Conservation (phyloP, 768 basidiomycete species). For the Russula foetens region DNA sequence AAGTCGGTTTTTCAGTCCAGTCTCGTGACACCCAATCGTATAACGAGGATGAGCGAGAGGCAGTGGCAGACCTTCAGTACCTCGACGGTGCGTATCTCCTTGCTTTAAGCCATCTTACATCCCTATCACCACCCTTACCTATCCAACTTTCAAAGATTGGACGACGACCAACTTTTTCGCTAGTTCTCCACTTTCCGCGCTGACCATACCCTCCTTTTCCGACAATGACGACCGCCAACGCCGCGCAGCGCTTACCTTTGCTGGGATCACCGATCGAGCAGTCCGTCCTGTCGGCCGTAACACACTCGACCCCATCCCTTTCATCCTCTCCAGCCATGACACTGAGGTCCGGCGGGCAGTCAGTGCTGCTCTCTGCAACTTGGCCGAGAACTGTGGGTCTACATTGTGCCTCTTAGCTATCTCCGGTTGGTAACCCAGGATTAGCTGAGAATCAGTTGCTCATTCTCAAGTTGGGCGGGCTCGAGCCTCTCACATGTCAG, state of each 20-base stretch:
- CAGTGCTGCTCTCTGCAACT: constrained; percentile 92
- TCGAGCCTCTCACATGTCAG: constrained; percentile 96
- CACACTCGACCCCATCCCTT: constrained; percentile 96
- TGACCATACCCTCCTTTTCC: constrained; percentile 95
- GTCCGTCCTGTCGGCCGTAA: constrained; percentile 94
- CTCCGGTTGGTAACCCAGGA: constrained; percentile 3
- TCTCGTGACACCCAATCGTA: constrained; percentile 81
- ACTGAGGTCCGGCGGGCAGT: constrained; percentile 98
- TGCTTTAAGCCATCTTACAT: not conserved
- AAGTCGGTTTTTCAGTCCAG: constrained; percentile 45
- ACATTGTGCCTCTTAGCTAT: not conserved
- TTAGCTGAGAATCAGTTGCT: constrained; percentile 98
- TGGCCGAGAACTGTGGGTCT: constrained; percentile 92
- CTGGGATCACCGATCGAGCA: constrained; percentile 99
- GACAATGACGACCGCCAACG: constrained; percentile 99
- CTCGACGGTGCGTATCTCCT: constrained; percentile 73
- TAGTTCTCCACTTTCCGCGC: constrained; percentile 83
- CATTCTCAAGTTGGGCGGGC: constrained; percentile 94
- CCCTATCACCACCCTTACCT: not conserved
- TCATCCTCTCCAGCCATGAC: constrained; percentile 94
- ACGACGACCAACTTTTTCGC: constrained; percentile 98
- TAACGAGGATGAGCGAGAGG: constrained; percentile 94
- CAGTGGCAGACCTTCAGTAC: constrained; percentile 95
- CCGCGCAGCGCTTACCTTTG: constrained; percentile 95
- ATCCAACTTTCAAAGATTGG: constrained; percentile 63